Percentiles rank a stretch among this genome's conserved stretches.
Evolutionary conservation across 1,284 basidiomycete species (phyloP).

Genomic region (Cryptococcus sp.): DNA sequence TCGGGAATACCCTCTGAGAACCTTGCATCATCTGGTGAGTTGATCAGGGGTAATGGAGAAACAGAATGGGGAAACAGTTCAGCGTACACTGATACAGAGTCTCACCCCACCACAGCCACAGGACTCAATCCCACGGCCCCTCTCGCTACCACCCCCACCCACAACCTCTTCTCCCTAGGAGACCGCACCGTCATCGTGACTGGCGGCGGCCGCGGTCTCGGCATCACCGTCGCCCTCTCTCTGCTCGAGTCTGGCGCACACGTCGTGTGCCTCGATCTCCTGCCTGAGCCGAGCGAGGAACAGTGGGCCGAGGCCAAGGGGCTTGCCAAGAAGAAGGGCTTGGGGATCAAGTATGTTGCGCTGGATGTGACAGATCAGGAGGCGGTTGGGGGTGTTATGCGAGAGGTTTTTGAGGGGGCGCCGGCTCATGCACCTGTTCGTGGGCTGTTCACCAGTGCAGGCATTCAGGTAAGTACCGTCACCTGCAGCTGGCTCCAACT

Average conservation of each 20-base stretch:
- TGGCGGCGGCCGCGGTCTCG: conserved; percentile 73
- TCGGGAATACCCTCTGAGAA: conserved; percentile 7
- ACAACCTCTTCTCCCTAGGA: conserved; percentile 58
- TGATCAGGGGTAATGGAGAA: too few relatives aligned
- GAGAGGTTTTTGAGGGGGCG: conserved; percentile 54
- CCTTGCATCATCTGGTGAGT: too few relatives aligned
- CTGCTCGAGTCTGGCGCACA: conserved; percentile 72
- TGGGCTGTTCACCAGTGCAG: conserved; percentile 63
- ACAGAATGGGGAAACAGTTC: too few relatives aligned
- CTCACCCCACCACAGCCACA: too few relatives aligned
- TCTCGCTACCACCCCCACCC: conserved; percentile 9
- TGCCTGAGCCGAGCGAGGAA: conserved; percentile 57
- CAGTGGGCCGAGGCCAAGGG: conserved; percentile 63
- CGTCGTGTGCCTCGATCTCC: conserved; percentile 73
- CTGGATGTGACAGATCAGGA: conserved; percentile 63
- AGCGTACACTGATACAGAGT: too few relatives aligned
- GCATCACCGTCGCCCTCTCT: conserved; percentile 74
- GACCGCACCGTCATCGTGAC: conserved; percentile 74
- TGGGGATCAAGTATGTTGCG: conserved; percentile 63
- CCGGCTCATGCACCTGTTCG: conserved; percentile 55
- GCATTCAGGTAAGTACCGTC: conserved; percentile 62
- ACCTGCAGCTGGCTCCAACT: conserved; percentile 64
- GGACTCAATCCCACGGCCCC: neutral
- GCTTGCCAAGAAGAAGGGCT: conserved; percentile 53
- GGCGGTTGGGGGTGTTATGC: conserved; percentile 54